A percentile compares a stretch with the other conserved stretches of the same genome.
Evolutionary conservation across 495 filamentous ascomycete species (phyloP).

Genomic region (Copromyces sp.): DNA sequence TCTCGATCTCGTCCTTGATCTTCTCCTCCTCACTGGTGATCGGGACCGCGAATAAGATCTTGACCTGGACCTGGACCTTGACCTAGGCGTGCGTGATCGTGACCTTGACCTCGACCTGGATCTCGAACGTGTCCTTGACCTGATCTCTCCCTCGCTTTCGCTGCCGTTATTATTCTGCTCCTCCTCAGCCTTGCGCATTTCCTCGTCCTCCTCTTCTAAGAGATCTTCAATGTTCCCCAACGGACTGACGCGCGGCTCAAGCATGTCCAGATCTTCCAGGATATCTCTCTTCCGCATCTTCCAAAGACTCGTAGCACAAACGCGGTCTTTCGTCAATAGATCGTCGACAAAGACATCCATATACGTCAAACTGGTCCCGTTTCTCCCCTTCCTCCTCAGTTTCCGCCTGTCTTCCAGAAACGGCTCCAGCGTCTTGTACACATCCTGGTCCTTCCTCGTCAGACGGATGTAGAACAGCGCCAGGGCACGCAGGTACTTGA

Average conservation of each 20-base stretch:
- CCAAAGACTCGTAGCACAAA: constrained; percentile 87
- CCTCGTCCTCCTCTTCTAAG: constrained; percentile 53
- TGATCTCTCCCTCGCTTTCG: constrained; percentile 11
- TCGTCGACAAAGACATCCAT: constrained; percentile 95
- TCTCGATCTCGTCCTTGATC: constrained; percentile 14
- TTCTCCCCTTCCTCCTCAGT: constrained; percentile 60
- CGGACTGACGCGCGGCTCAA: constrained; percentile 80
- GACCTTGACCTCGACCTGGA: constrained; percentile 9
- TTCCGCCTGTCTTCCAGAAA: constrained; percentile 77
- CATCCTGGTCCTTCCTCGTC: constrained; percentile 70
- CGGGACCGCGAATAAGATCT: constrained; percentile 8
- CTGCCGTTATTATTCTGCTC: constrained; percentile 12
- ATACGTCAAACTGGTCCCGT: constrained; percentile 61
- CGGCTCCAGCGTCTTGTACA: constrained; percentile 74
- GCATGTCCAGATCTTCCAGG: constrained; percentile 78
- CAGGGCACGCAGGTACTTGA: constrained; percentile 82
- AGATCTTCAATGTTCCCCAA: constrained; percentile 80
- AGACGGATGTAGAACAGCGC: constrained; percentile 90
- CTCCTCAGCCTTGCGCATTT: constrained; percentile 16
- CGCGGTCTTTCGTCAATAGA: constrained; percentile 75
- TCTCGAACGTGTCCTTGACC: constrained; percentile 9
- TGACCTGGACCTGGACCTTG: constrained; percentile 4
- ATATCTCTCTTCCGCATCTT: constrained; percentile 74
- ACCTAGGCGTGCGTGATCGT: background rate
- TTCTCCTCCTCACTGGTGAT: background rate